Base-by-base conservation (phyloP, 2,329 filamentous ascomycete genomes). In the Metarhizium humberi region DNA sequence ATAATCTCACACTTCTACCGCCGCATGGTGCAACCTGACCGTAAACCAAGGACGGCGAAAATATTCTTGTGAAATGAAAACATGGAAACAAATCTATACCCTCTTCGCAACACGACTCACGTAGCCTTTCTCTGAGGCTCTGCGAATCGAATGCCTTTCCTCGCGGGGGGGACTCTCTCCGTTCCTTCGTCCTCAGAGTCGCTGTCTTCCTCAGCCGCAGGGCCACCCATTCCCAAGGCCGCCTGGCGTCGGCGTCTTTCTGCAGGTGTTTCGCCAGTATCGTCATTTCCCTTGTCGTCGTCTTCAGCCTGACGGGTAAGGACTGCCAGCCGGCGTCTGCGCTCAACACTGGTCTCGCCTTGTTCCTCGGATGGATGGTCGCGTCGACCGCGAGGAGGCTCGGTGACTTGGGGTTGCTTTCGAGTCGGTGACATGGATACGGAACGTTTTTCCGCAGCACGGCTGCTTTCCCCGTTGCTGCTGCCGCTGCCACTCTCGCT, bases 231-330 rank as follows among this genome's bases (percentile, higher is more conserved):
- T 10, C 88, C 87, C 2, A 92, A 72, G 1, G 88, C 89, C 1
- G 87, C 87, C 62, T 90, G 83, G 62, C 89, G 80, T 53, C 89
- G 77, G 45, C 87, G 79, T 55, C 86, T 77, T 69, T 92, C 89
- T 0, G 88, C 88, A 0, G 87, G 85, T 0, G 87, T 91, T 70
- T 92, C 88, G 38, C 73, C 76, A 38, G 74, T 75, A 4, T 68
- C 64, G 3, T 65, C 64, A 20, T 38, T 51, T 6, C 16, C 45
- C 14, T 34, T 54, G 2, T 30, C 29, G 34, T 29, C 25, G 3
- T 64, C 64, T 18, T 71, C 73, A 2, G 70, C 72, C 34, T 75
- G 75, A 25, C 14, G 73, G 60, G 59, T 73, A 6, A 81, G 68
- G 0, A 74, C 80, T 11, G 78, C 78, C 50, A 88, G 74, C 54